Conservation (phyloP, 768 basidiomycete genomes). For the Podaxis rugospora region DNA sequence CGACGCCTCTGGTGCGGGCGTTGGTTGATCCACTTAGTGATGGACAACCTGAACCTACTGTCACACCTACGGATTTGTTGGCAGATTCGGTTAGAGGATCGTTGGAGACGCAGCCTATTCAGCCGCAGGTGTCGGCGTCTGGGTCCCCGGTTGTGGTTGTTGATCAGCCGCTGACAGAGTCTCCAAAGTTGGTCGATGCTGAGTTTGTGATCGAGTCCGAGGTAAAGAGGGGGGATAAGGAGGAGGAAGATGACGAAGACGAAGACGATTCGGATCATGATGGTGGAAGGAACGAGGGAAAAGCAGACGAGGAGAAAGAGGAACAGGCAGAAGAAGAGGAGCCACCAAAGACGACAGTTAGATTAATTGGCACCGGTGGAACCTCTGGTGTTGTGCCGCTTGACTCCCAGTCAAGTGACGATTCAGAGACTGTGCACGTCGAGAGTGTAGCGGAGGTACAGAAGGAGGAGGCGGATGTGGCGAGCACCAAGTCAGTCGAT, state of each 20-base stretch:
- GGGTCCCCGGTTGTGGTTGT: background rate
- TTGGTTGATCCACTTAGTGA: conserved; percentile 17
- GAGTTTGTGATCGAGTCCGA: background rate
- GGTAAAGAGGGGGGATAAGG: background rate
- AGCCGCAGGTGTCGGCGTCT: background rate
- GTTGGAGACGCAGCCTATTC: background rate
- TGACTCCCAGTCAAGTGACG: conserved; percentile 8
- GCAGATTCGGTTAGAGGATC: conserved; percentile 6
- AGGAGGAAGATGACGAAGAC: conserved; percentile 7
- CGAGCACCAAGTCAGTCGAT: conserved; percentile 29
- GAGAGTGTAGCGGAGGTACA: conserved; percentile 23
- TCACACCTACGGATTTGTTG: background rate
- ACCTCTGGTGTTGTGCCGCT: conserved; percentile 30
- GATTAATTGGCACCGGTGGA: conserved; percentile 56
- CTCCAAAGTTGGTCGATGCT: conserved; percentile 2
- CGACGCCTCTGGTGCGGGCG: conserved; percentile 15
- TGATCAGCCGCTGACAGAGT: background rate
- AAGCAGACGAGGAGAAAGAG: background rate
- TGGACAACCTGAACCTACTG: background rate
- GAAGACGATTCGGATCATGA: background rate
- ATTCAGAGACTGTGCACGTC: conserved; percentile 24
- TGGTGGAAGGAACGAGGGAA: background rate
- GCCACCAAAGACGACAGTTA: conserved; percentile 42
- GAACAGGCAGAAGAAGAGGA: conserved; percentile 7
- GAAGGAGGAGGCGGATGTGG: conserved; percentile 34